Base-by-base conservation (phyloP, 2,329 filamentous ascomycete genomes). In the Ophiostoma quercus region DNA sequence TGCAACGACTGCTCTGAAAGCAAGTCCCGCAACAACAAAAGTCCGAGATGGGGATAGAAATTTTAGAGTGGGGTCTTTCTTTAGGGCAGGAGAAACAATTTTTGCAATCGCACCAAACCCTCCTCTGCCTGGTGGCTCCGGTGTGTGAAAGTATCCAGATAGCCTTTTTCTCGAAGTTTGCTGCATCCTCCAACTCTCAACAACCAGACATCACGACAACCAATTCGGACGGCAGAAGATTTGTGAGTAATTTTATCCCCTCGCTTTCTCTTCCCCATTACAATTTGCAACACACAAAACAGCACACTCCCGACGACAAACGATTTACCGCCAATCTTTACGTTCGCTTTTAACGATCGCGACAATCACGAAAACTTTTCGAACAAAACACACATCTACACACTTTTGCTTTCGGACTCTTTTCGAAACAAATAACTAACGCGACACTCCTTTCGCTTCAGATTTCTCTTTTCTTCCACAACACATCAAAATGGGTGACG, bases 401-500 rank as follows among this genome's bases (percentile, higher is more conserved):
- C 34, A 43, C 22, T n/a, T n/a, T n/a, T 39, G 14, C 9, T 60
- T 37, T 29, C 29, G 8, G 11, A 34, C 22, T 63, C 14, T 32
- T 34, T 32, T n/a, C 43, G 39, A 22, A 67, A n/a, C 43, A 60
- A 43, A n/a, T 67, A 60, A 63, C 69, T 71, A 71, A 71, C 67
- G 62, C 67, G 67, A 37, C 57, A 43, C 16, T 57, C 54, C 32
- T 67, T 25, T 47, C 19, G 37, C 41, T 71, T 29, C 67, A 68
- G 70, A 62, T 65, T 62, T 25, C n/a, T 47, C 60, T 70, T 68
- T 68, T 72, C 60, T 69, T 66, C 65, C 47, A 54, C 62, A 65
- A 68, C 51, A 72, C 83, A 83, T 83, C 86, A 90, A 83, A 88
- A 92, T 92, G 90, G 89, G 90, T 84, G 89, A 92, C 86, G 89